These are phyloP conservation scores for Bauhinia variegata DNA, from an alignment of 306 rosid genomes.

Conservation along the genomic window DNA sequence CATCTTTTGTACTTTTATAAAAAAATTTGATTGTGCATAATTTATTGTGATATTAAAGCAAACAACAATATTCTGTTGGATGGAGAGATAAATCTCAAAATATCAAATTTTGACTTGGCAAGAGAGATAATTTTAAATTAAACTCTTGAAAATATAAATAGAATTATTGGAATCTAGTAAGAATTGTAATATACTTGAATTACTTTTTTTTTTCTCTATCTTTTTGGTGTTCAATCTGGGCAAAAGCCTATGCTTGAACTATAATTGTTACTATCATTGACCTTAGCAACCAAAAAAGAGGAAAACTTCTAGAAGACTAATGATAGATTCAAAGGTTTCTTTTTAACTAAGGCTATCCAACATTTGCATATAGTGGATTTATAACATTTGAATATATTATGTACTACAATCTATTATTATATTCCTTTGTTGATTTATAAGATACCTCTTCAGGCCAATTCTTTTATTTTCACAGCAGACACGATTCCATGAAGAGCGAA, in stretches of 20 bases:
- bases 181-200: neutral
- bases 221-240: too few relatives aligned
- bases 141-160: constrained; percentile 31
- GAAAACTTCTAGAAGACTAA: neutral
- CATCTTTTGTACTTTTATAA: constrained; percentile 54
- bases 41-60: constrained; percentile 54
- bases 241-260: too few relatives aligned
- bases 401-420: too few relatives aligned
- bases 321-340: neutral
- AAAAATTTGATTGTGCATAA: constrained; percentile 43
- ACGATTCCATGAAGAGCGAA: too few relatives aligned
- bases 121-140: constrained; percentile 39
- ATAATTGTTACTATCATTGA: neutral
- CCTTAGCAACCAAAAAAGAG: neutral
- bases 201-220: too few relatives aligned
- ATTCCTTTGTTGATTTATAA: too few relatives aligned
- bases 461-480: too few relatives aligned
- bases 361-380: constrained; percentile 43
- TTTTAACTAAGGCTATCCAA: neutral
- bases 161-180: constrained; percentile 51
- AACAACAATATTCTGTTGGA: constrained; percentile 56
- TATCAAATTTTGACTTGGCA: constrained; percentile 56
- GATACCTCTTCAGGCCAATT: too few relatives aligned
- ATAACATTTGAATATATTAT: too few relatives aligned
- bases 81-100: constrained; percentile 40